phyloP scores from a whole-genome alignment of 257 asterid genomes.

The Plantago elongata region DNA sequence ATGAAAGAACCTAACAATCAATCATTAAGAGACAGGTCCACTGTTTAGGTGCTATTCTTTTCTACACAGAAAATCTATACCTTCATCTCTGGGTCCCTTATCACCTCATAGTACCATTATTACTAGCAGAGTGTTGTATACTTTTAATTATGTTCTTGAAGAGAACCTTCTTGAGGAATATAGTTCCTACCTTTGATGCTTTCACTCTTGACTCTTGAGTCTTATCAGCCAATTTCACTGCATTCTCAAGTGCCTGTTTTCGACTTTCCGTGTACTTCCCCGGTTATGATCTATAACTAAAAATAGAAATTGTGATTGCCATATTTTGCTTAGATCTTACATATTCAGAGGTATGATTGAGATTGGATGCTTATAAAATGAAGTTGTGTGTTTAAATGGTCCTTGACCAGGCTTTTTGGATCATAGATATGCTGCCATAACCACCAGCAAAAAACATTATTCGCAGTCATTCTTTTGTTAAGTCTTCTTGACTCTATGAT shows the following conservation, averaged over 20 bases:
- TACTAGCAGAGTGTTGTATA: too few species aligned
- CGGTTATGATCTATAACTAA: background rate
- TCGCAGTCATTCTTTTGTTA: conserved; percentile 21
- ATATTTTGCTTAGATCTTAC: background rate
- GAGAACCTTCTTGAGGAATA: background rate
- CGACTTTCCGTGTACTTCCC: background rate
- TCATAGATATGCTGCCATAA: conserved; percentile 31
- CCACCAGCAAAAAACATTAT: conserved; percentile 30
- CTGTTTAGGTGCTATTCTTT: too few species aligned
- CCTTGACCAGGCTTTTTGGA: conserved; percentile 20
- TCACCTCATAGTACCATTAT: too few species aligned
- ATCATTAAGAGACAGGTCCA: too few species aligned
- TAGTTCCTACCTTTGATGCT: background rate
- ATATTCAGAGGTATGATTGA: background rate
- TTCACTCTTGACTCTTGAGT: background rate
- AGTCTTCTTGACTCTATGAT: conserved; percentile 22
- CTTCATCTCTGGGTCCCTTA: too few species aligned
- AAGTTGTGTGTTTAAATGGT: conserved; percentile 12
- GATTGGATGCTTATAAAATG: background rate
- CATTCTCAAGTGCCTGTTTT: background rate
- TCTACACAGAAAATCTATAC: too few species aligned
- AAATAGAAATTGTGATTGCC: background rate
- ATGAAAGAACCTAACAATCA: too few species aligned
- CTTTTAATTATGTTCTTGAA: too few species aligned
- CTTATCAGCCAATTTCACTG: background rate